Conservation (phyloP, 768 basidiomycete species). For the Phylloporus sp. region DNA sequence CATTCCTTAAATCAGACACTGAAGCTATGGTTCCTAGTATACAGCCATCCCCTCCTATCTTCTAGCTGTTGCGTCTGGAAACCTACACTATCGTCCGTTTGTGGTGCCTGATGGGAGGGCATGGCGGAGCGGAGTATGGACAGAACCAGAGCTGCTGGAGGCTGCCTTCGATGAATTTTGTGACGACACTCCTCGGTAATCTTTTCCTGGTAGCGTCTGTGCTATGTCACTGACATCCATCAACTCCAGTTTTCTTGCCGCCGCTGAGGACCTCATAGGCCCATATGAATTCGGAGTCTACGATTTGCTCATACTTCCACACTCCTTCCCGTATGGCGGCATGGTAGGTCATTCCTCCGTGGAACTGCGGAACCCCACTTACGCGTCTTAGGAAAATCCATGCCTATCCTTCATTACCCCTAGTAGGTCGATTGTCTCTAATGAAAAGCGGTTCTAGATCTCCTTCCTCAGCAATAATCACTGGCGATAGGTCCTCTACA, state of each 20-base stretch:
- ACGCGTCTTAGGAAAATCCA: conserved; percentile 67
- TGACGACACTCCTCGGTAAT: conserved; percentile 74
- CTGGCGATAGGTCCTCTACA: conserved; percentile 82
- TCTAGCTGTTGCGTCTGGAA: conserved; percentile 87
- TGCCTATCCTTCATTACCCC: conserved; percentile 88
- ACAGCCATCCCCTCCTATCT: conserved; percentile 88
- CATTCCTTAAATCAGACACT: neutral
- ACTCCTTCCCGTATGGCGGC: conserved; percentile 91
- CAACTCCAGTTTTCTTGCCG: conserved; percentile 59
- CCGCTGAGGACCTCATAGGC: conserved; percentile 65
- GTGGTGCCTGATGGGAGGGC: conserved; percentile 51
- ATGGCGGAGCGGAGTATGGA: conserved; percentile 88
- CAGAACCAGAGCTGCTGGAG: conserved; percentile 81
- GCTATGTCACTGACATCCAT: neutral
- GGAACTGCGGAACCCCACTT: neutral
- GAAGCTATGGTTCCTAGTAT: conserved; percentile 41
- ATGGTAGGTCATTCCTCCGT: conserved; percentile 46
- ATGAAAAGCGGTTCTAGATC: neutral
- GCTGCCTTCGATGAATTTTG: conserved; percentile 83
- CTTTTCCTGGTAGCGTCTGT: neutral
- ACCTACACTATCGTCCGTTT: conserved; percentile 72
- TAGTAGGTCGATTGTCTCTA: conserved; percentile 42
- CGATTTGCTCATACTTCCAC: conserved; percentile 84
- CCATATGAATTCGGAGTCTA: conserved; percentile 85
- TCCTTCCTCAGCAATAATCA: conserved; percentile 57